Conservation (phyloP, 805 yeast genomes). For the Pichia paraexigua region DNA sequence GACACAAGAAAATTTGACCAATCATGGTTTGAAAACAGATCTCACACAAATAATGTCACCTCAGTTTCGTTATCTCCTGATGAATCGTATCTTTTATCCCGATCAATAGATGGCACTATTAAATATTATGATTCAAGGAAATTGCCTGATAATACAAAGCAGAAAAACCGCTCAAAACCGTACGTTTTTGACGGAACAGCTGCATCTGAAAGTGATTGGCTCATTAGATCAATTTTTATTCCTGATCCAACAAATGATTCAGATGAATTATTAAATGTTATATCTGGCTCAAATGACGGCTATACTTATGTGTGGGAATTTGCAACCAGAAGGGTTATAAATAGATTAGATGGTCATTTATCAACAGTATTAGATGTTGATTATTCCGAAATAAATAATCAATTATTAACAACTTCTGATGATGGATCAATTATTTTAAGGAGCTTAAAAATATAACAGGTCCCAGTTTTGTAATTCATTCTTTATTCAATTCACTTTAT, state of each 20-base stretch:
- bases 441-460: slow-evolving; percentile 13
- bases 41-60: slow-evolving; percentile 46
- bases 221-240: slow-evolving; percentile 44
- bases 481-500: not conserved
- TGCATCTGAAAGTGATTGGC: slow-evolving; percentile 41
- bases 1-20: slow-evolving; percentile 41
- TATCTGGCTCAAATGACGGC: slow-evolving; percentile 59
- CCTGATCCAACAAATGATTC: slow-evolving; percentile 30
- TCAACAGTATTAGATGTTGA: slow-evolving; percentile 58
- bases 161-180: slow-evolving; percentile 34
- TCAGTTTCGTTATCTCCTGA: slow-evolving; percentile 38
- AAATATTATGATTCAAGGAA: slow-evolving; percentile 48
- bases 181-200: slow-evolving; percentile 51
- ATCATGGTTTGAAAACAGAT: slow-evolving; percentile 37
- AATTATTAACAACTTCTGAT: slow-evolving; percentile 41
- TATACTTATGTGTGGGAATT: slow-evolving; percentile 56
- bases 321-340: slow-evolving; percentile 36
- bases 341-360: slow-evolving; percentile 50
- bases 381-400: slow-evolving; percentile 25
- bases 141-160: slow-evolving; percentile 18
- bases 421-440: slow-evolving; percentile 52
- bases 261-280: slow-evolving; percentile 22
- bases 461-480: not conserved
- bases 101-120: slow-evolving; percentile 50
- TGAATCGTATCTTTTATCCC: slow-evolving; percentile 38